phyloP scores from a whole-genome alignment of 73 alveolate genomes.

The Paramecium sexaurelia region DNA sequence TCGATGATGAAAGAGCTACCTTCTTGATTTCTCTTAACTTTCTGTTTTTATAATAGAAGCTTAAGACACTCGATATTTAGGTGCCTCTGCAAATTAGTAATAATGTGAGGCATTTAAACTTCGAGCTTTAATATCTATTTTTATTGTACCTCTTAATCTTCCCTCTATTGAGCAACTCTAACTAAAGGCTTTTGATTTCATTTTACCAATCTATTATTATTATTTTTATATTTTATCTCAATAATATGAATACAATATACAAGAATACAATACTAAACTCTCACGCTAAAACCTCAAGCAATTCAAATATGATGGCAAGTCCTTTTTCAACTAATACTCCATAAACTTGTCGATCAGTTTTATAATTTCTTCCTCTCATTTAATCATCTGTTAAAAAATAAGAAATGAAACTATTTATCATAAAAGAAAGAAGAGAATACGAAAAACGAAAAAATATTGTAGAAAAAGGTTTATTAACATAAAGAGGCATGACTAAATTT shows the following conservation, averaged over 20 bases:
- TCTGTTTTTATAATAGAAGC: neutral
- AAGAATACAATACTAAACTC: neutral
- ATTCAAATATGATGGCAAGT: neutral
- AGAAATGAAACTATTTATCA: neutral
- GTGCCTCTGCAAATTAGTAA: neutral
- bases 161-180: neutral
- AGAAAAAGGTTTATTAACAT: neutral
- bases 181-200: neutral
- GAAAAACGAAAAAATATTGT: neutral
- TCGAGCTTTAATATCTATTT: neutral
- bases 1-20: neutral
- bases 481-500: constrained; percentile 8
- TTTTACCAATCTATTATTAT: neutral
- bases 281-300: neutral
- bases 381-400: neutral
- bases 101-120: constrained; percentile 11
- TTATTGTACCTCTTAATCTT: neutral
- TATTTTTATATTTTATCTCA: neutral
- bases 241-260: neutral
- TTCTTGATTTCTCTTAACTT: neutral
- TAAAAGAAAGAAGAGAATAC: neutral
- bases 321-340: neutral
- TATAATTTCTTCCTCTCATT: neutral
- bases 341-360: neutral
- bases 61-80: neutral